Conservation (phyloP, 108 stramenopile species). For the Nitzschia sp. region DNA sequence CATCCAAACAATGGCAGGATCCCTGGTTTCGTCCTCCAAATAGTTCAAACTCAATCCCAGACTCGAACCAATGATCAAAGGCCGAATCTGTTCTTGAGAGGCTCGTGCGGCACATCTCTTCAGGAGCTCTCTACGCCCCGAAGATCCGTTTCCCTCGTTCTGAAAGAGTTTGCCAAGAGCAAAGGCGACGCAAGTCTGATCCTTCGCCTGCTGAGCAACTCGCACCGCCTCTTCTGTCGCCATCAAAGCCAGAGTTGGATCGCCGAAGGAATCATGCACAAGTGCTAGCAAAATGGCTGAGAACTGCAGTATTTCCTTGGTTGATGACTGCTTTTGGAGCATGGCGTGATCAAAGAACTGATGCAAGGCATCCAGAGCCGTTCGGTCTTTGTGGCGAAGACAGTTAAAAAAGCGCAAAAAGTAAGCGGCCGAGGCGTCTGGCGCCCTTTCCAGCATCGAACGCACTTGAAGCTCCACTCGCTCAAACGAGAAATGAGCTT, state of each 20-base stretch:
- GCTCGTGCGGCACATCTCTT: constrained; percentile 40
- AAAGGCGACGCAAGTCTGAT: constrained; percentile 79
- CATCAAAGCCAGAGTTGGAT: constrained; percentile 58
- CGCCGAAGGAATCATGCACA: constrained; percentile 74
- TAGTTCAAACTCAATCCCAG: constrained; percentile 34
- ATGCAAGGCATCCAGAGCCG: constrained; percentile 87
- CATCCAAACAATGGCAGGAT: constrained; percentile 12
- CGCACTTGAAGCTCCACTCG: constrained; percentile 32
- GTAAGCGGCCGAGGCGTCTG: constrained; percentile 82
- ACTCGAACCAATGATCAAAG: constrained; percentile 42
- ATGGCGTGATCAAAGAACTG: constrained; percentile 93
- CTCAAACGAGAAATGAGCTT: constrained; percentile 26
- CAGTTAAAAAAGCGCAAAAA: constrained; percentile 83
- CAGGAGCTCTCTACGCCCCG: constrained; percentile 30
- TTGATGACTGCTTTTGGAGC: constrained; percentile 48
- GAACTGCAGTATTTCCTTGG: constrained; percentile 73
- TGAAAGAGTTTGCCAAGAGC: constrained; percentile 72
- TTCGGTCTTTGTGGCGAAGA: constrained; percentile 70
- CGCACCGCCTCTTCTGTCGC: constrained; percentile 92
- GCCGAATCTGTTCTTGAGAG: constrained; percentile 30
- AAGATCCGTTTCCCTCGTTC: constrained; percentile 17
- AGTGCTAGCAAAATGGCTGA: constrained; percentile 79
- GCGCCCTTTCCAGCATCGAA: constrained; percentile 43
- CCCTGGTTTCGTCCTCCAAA: constrained; percentile 12
- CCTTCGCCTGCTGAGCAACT: constrained; percentile 92